A percentile compares a stretch with the other conserved stretches of the same genome.
These are phyloP conservation scores for Penicillium malachiteum DNA, from an alignment of 495 filamentous ascomycete species.

Conservation along the genomic window DNA sequence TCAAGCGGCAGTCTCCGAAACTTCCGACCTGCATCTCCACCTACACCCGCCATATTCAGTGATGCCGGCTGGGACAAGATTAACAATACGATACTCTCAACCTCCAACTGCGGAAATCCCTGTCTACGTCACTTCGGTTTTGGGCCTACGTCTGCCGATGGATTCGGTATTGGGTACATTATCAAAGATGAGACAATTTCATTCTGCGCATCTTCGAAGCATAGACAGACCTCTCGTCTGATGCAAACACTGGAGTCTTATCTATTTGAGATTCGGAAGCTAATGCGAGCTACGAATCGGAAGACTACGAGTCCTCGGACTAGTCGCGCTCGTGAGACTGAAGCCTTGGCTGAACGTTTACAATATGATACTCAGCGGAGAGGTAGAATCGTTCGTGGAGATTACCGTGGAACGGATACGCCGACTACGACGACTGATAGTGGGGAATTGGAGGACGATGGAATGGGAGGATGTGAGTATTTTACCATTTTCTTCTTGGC, in stretches of 20 bases:
- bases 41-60: slow-evolving; percentile 78
- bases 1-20: slow-evolving; percentile 32
- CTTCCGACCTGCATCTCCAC: slow-evolving; percentile 33
- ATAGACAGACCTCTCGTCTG: slow-evolving; percentile 86
- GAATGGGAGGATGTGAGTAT: slow-evolving; percentile 85
- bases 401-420: slow-evolving; percentile 46
- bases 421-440: slow-evolving; percentile 61
- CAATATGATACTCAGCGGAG: slow-evolving; percentile 41
- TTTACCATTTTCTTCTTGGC: slow-evolving; percentile 9
- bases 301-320: slow-evolving; percentile 54
- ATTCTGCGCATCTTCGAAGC: slow-evolving; percentile 89
- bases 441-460: slow-evolving; percentile 79
- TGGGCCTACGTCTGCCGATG: slow-evolving; percentile 89
- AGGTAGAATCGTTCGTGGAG: slow-evolving; percentile 46
- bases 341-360: slow-evolving; percentile 49
- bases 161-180: slow-evolving; percentile 97
- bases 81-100: slow-evolving; percentile 91
- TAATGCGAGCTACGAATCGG: slow-evolving; percentile 66
- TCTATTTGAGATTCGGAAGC: slow-evolving; percentile 82
- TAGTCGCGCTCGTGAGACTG: slow-evolving; percentile 66
- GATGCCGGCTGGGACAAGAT: slow-evolving; percentile 92
- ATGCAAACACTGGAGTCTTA: slow-evolving; percentile 88
- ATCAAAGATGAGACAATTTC: slow-evolving; percentile 94
- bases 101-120: slow-evolving; percentile 98
- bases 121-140: slow-evolving; percentile 97